A percentile compares a stretch with the other conserved stretches of the same genome.
phyloP scores from a whole-genome alignment of 768 basidiomycete genomes.

The Xerocomus potaroensis region DNA sequence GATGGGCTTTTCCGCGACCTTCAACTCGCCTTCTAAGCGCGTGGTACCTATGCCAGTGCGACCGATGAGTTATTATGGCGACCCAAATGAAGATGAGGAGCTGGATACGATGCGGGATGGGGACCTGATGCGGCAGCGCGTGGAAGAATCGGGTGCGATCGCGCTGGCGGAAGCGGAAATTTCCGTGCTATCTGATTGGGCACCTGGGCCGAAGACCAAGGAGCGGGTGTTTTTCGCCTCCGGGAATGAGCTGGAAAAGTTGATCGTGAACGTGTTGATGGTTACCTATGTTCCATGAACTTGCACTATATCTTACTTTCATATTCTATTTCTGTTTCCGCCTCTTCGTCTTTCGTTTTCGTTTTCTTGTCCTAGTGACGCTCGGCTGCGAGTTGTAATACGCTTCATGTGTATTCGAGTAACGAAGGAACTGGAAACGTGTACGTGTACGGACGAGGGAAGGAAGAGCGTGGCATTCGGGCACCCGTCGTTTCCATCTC shows the following conservation, averaged over 20 bases:
- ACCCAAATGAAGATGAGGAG: conserved; percentile 36
- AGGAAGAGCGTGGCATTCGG: neutral
- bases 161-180: conserved; percentile 61
- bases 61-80: conserved; percentile 43
- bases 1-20: conserved; percentile 24
- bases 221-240: conserved; percentile 68
- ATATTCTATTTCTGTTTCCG: neutral
- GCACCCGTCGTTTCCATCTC: too few species aligned
- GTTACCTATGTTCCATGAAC: conserved; percentile 61
- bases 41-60: conserved; percentile 33
- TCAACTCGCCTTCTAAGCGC: conserved; percentile 19
- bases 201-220: conserved; percentile 47
- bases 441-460: neutral
- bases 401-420: neutral
- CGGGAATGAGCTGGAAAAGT: conserved; percentile 61
- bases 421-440: neutral
- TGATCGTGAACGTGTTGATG: conserved; percentile 72
- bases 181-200: conserved; percentile 51
- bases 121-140: conserved; percentile 45
- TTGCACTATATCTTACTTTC: neutral
- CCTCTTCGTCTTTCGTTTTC: neutral
- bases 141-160: conserved; percentile 67
- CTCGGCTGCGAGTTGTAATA: neutral
- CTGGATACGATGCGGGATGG: conserved; percentile 28
- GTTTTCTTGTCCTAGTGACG: neutral